These are phyloP conservation scores for Phytophthora rubi DNA, from an alignment of 352 stramenopile species.

Conservation along the genomic window DNA sequence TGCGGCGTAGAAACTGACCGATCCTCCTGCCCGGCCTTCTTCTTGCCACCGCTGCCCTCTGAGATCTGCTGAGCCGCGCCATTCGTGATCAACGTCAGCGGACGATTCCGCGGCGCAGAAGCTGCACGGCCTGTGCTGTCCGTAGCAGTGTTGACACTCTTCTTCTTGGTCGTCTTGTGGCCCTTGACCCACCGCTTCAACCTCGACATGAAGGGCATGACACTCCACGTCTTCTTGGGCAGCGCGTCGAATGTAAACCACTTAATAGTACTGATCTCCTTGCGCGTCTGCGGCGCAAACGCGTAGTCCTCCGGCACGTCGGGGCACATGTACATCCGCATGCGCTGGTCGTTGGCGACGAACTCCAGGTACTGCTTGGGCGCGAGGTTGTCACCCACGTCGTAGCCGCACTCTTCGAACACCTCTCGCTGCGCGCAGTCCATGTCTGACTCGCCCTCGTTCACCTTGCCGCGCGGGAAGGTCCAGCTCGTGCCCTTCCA, in stretches of 20 bases:
- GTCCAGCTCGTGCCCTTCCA: slow-evolving; percentile 93
- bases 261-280: slow-evolving; percentile 94
- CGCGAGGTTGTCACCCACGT: slow-evolving; percentile 78
- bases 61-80: slow-evolving; percentile 35
- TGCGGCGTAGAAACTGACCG: slow-evolving; percentile 81
- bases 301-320: slow-evolving; percentile 92
- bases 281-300: slow-evolving; percentile 94
- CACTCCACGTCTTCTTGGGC: slow-evolving; percentile 94
- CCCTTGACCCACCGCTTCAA: slow-evolving; percentile 91
- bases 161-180: slow-evolving; percentile 70
- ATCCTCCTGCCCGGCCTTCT: slow-evolving; percentile 49
- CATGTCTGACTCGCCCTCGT: slow-evolving; percentile 90
- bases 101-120: slow-evolving; percentile 81
- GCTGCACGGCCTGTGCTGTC: slow-evolving; percentile 60
- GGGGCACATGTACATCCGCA: slow-evolving; percentile 93
- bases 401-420: slow-evolving; percentile 93
- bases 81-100: slow-evolving; percentile 49
- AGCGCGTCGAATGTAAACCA: slow-evolving; percentile 91
- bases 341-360: slow-evolving; percentile 88
- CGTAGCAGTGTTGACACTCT: slow-evolving; percentile 43
- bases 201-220: slow-evolving; percentile 93
- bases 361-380: slow-evolving; percentile 88
- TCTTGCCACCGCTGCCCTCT: slow-evolving; percentile 26
- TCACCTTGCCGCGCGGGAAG: slow-evolving; percentile 94
- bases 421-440: slow-evolving; percentile 92